phyloP scores from a whole-genome alignment of 768 basidiomycete species.

The Russula foetens region DNA sequence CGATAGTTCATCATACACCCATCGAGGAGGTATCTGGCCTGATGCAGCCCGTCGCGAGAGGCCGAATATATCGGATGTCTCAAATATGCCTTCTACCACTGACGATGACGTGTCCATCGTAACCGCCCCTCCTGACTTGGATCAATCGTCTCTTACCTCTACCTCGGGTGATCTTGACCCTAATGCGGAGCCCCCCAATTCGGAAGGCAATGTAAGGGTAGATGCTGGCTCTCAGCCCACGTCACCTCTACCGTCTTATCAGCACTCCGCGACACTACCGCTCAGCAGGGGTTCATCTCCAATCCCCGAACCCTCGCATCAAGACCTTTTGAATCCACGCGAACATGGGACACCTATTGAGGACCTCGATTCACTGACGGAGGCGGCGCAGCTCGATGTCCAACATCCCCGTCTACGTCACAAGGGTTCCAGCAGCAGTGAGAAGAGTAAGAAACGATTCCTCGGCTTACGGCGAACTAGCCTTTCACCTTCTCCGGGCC shows the following conservation, averaged over 20 bases:
- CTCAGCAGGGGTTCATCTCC: slow-evolving; percentile 8
- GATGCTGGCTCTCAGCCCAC: background rate
- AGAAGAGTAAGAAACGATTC: slow-evolving; percentile 15
- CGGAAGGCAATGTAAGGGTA: slow-evolving; percentile 25
- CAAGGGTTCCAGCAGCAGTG: slow-evolving; percentile 8
- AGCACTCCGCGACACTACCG: background rate
- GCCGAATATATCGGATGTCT: slow-evolving; percentile 6
- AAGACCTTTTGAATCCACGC: background rate
- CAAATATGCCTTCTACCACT: background rate
- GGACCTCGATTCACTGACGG: background rate
- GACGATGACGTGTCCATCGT: slow-evolving; percentile 26
- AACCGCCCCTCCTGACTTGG: slow-evolving; percentile 30
- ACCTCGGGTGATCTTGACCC: slow-evolving; percentile 17
- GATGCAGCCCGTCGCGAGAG: slow-evolving; percentile 52
- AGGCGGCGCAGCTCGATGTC: background rate
- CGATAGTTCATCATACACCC: slow-evolving; percentile 54
- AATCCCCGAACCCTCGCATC: background rate
- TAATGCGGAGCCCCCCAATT: slow-evolving; percentile 25
- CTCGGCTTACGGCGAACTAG: slow-evolving; percentile 8
- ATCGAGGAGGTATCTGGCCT: slow-evolving; percentile 85
- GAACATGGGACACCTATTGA: background rate
- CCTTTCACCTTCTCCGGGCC: slow-evolving; percentile 6
- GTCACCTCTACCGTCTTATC: background rate
- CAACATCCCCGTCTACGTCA: slow-evolving; percentile 9
- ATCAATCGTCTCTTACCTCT: slow-evolving; percentile 14